Base-by-base conservation (phyloP, 1,284 basidiomycete genomes). In the Butyriboletus appendiculatus region DNA sequence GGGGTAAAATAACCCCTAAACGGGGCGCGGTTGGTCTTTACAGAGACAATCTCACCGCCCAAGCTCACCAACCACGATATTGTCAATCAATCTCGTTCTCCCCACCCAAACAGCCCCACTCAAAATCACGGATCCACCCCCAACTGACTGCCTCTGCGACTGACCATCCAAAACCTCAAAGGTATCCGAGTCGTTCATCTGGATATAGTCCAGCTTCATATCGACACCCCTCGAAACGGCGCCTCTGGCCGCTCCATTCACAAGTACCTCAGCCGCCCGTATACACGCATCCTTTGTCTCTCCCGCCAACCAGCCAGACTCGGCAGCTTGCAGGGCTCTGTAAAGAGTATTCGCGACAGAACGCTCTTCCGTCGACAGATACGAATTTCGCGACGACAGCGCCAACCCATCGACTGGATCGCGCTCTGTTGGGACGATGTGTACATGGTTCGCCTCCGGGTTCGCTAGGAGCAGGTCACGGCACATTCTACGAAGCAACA, bases 81-180 rank as follows among this genome's bases (percentile, higher is more conserved):
- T 99, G 71, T 99, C 96, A 48, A 99, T 98, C 63, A 99, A 70
- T 60, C 96, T 79, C 34, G 95, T 98, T 66, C 80, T 81, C 42
- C 93, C 94, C 3, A 98, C 81, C 82, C 89, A 91, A 58, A 97
- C 70, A 15, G 95, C 96, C 2, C 94, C 96, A 61, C 92, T 96
- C 53, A 98, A 65, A 11, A 98, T 84, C 30, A 90, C 85, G 1
- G 88, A 77, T 15, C 40, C 34, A 42, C 56, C 68, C 39, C 56
- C 64, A 15, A 32, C 41, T 11, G 44, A 50, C n/a, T 53, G 33
- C 48, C 60, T 66, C 32, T 60, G 67, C 10, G 65, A 65, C 46
- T 60, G 62, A 7, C 64, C 65, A 8, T 76, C 78, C 24, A 90
- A 53, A 4, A 81, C 73, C n/a, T 86, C 82, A 60, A 98, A 92